A percentile compares a stretch with the other conserved stretches of the same genome.
Conservation (phyloP, 495 filamentous ascomycete species). For the Penicillium taxi region DNA sequence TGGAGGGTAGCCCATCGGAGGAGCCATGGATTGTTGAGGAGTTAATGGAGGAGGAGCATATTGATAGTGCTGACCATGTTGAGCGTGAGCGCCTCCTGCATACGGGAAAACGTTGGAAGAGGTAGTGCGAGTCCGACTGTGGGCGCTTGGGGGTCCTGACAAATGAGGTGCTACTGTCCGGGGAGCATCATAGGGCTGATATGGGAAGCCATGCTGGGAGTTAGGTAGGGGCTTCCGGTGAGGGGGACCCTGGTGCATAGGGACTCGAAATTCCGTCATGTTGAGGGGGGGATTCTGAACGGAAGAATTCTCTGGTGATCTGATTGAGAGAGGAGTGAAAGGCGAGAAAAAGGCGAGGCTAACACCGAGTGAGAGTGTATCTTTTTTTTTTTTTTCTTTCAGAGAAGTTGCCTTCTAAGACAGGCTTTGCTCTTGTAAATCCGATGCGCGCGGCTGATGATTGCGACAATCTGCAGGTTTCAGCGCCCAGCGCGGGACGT, state of each 20-base stretch:
- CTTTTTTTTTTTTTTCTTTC: too few relatives aligned
- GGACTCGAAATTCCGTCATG: constrained; percentile 40
- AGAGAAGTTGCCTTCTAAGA: constrained; percentile 4
- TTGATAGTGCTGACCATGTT: constrained; percentile 19
- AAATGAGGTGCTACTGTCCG: constrained; percentile 26
- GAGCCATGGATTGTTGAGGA: constrained; percentile 23
- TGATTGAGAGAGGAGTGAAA: too few relatives aligned
- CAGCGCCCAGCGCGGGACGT: constrained; percentile 14
- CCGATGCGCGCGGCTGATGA: constrained; percentile 20
- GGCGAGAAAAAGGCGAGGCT: too few relatives aligned
- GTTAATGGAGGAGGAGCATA: constrained; percentile 15
- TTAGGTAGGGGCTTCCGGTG: constrained; percentile 29
- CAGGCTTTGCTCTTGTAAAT: constrained; percentile 8
- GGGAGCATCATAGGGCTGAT: constrained; percentile 27
- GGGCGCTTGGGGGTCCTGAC: constrained; percentile 21
- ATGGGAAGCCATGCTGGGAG: constrained; percentile 22
- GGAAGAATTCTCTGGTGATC: not conserved
- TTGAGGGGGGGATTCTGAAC: constrained; percentile 12
- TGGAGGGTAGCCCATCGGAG: constrained; percentile 29
- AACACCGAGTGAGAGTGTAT: too few relatives aligned
- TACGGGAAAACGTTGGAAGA: constrained; percentile 53
- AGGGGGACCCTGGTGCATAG: constrained; percentile 31
- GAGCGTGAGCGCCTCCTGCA: constrained; percentile 14
- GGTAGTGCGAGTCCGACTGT: constrained; percentile 52
- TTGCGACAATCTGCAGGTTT: constrained; percentile 15